These are phyloP conservation scores for Lepiota subincarnata DNA, from an alignment of 768 basidiomycete genomes.

Conservation along the genomic window DNA sequence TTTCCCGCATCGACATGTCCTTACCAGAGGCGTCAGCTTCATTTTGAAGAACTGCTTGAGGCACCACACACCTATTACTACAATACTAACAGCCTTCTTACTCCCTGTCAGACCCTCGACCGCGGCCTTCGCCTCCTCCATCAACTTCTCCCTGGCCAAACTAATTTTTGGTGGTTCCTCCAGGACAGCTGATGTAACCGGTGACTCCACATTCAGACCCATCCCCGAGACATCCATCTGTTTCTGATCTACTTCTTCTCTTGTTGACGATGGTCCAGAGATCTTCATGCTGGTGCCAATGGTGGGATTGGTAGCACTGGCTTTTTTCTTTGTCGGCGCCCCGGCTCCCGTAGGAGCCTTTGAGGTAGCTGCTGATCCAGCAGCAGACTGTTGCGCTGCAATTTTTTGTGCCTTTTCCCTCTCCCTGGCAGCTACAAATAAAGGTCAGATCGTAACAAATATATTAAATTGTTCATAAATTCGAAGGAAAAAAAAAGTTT, in stretches of 20 bases:
- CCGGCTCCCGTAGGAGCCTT: constrained; percentile 41
- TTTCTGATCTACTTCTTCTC: constrained; percentile 42
- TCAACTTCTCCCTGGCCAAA: constrained; percentile 73
- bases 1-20: constrained; percentile 99
- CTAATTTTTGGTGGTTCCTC: constrained; percentile 62
- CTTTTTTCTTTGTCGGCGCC: constrained; percentile 42
- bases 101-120: constrained; percentile 43
- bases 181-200: constrained; percentile 24
- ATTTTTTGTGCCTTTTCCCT: constrained; percentile 70
- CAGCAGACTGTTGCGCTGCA: constrained; percentile 40
- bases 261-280: constrained; percentile 42
- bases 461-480: constrained; percentile 20
- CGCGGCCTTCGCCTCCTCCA: constrained; percentile 69
- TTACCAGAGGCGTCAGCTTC: constrained; percentile 25
- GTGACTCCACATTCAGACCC: constrained; percentile 53
- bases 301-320: constrained; percentile 18
- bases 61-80: constrained; percentile 75
- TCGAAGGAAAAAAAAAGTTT: constrained; percentile 17
- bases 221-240: constrained; percentile 72
- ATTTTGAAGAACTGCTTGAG: background rate
- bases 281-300: constrained; percentile 26
- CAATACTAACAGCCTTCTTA: constrained; percentile 76
- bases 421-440: constrained; percentile 69
- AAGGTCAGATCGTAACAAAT: constrained; percentile 36
- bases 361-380: constrained; percentile 40